Conservation (phyloP, 495 filamentous ascomycete species). For the Saxispiralis lemnorum region DNA sequence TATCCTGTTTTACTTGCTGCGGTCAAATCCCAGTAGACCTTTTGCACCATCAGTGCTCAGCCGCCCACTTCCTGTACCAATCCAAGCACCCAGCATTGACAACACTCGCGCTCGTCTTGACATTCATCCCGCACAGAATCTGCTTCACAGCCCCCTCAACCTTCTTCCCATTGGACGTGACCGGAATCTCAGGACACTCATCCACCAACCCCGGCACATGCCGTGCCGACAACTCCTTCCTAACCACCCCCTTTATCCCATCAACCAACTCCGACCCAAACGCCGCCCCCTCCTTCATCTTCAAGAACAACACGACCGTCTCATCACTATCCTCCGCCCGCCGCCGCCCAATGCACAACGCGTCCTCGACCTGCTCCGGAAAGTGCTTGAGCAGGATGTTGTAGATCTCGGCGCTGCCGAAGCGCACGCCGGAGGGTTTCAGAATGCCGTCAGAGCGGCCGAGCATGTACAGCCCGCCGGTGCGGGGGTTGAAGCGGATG, state of each 20-base stretch:
- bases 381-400: conserved; percentile 74
- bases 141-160: conserved; percentile 88
- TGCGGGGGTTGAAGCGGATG: conserved; percentile 53
- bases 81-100: conserved; percentile 68
- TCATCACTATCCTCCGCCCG: conserved; percentile 61
- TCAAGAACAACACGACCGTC: conserved; percentile 70
- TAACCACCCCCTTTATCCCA: conserved; percentile 44
- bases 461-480: conserved; percentile 68
- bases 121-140: conserved; percentile 70
- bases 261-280: conserved; percentile 36
- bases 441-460: conserved; percentile 63
- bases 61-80: conserved; percentile 61
- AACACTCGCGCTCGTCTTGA: conserved; percentile 73
- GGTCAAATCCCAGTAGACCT: too few relatives aligned
- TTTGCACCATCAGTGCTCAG: conserved; percentile 8
- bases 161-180: conserved; percentile 87
- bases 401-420: conserved; percentile 77
- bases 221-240: conserved; percentile 60
- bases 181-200: conserved; percentile 62
- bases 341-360: conserved; percentile 64
- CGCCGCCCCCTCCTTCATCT: conserved; percentile 38
- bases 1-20: too few relatives aligned
- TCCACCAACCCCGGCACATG: conserved; percentile 76
- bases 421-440: conserved; percentile 61
- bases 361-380: conserved; percentile 57